A percentile compares a stretch with the other conserved stretches of the same genome.
phyloP scores from a whole-genome alignment of 768 basidiomycete genomes.

The Tulasnella sp. region DNA sequence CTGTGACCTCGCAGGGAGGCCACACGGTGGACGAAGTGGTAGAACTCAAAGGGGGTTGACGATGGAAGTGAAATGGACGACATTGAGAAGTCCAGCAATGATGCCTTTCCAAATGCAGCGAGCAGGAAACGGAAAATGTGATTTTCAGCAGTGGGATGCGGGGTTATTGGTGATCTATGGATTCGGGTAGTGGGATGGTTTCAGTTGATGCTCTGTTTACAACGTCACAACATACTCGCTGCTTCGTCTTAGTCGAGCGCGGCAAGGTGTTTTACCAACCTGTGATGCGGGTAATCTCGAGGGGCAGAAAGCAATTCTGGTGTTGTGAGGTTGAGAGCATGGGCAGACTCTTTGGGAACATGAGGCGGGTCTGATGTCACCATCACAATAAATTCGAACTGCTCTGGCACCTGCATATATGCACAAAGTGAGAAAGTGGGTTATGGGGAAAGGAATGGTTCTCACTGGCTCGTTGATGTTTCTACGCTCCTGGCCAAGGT shows the following conservation, averaged over 20 bases:
- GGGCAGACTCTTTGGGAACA: conserved; percentile 41
- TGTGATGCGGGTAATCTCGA: conserved; percentile 65
- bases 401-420: conserved; percentile 59
- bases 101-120: no score
- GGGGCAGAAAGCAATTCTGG: conserved; percentile 55
- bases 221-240: conserved; percentile 30
- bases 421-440: background rate
- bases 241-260: conserved; percentile 68
- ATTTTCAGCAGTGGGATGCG: no score
- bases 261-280: conserved; percentile 64
- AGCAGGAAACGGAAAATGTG: no score
- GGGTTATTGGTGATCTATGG: conserved; percentile 14
- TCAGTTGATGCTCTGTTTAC: background rate
- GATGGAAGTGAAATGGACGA: no score
- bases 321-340: conserved; percentile 33
- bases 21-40: no score
- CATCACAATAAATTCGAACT: conserved; percentile 71
- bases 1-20: no score
- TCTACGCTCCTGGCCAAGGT: conserved; percentile 53
- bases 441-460: conserved; percentile 14
- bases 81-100: no score
- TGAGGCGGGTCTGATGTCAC: conserved; percentile 69
- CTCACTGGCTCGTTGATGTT: conserved; percentile 71
- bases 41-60: no score
- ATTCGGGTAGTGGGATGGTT: conserved; percentile 2